These are phyloP conservation scores for Trichosporon sp. DNA, from an alignment of 1,284 basidiomycete species.

Conservation along the genomic window DNA sequence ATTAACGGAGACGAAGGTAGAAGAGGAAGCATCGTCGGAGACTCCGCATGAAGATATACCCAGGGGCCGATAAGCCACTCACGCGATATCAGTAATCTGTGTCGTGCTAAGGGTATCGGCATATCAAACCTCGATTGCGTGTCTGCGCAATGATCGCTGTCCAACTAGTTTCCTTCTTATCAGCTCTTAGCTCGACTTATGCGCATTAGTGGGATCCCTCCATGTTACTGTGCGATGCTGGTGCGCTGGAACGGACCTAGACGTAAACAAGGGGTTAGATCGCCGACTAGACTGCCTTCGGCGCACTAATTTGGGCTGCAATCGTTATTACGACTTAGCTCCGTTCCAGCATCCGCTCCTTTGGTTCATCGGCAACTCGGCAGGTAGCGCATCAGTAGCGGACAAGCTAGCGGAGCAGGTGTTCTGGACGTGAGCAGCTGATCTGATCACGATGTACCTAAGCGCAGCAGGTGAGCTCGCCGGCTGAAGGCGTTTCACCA, in stretches of 20 bases:
- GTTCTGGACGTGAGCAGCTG: background rate
- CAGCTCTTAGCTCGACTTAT: background rate
- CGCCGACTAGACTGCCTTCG: background rate
- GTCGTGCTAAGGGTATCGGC: background rate
- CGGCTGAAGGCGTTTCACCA: too few species aligned
- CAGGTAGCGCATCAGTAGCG: background rate
- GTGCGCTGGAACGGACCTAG: background rate
- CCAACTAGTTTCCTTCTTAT: background rate
- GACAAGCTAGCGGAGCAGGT: background rate
- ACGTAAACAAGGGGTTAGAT: background rate
- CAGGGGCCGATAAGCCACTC: background rate
- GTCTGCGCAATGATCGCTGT: background rate
- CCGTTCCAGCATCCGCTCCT: background rate
- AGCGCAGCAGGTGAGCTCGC: too few species aligned
- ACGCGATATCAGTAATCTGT: background rate
- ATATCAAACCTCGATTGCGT: background rate
- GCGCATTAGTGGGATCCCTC: too few species aligned
- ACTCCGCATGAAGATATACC: background rate
- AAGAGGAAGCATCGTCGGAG: too few species aligned
- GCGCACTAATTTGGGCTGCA: background rate
- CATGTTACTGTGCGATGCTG: background rate
- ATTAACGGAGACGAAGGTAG: too few species aligned
- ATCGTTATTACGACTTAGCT: background rate
- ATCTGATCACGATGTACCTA: too few species aligned
- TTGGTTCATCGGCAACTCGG: background rate